phyloP scores from a whole-genome alignment of 148 eudicot species.

The Rheum nobile region DNA sequence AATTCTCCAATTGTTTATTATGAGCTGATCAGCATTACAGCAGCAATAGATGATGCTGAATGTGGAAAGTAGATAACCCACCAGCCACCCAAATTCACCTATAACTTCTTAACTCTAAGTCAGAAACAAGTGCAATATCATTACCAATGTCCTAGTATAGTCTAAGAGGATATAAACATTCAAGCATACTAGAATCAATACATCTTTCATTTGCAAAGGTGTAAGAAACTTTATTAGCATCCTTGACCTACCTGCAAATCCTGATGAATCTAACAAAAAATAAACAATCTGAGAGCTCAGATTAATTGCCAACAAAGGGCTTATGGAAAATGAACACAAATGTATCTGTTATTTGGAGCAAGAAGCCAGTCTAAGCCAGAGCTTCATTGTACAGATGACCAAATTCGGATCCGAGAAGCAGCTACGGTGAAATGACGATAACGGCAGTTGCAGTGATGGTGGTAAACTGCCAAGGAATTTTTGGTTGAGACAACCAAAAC shows the following conservation, averaged over 20 bases:
- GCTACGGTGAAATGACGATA: background rate
- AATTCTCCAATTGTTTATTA: background rate
- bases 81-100: background rate
- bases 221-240: no score
- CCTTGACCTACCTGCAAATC: background rate
- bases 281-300: background rate
- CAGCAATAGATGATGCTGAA: background rate
- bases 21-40: background rate
- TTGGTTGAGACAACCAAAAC: constrained; percentile 1
- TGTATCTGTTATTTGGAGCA: background rate
- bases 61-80: background rate
- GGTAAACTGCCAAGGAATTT: background rate
- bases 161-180: background rate
- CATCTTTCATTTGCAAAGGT: no score
- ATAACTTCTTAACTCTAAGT: background rate
- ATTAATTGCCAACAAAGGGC: background rate
- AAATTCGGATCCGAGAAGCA: background rate
- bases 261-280: background rate
- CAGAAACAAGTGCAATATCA: no score
- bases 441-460: background rate
- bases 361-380: background rate
- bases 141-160: background rate
- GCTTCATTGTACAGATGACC: background rate
- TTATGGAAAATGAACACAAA: background rate
- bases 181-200: background rate